Evolutionary conservation across 2,329 filamentous ascomycete genomes (phyloP), one percentile per base, ranked within the genome.

Genomic region (Paecilomyces niveus): DNA sequence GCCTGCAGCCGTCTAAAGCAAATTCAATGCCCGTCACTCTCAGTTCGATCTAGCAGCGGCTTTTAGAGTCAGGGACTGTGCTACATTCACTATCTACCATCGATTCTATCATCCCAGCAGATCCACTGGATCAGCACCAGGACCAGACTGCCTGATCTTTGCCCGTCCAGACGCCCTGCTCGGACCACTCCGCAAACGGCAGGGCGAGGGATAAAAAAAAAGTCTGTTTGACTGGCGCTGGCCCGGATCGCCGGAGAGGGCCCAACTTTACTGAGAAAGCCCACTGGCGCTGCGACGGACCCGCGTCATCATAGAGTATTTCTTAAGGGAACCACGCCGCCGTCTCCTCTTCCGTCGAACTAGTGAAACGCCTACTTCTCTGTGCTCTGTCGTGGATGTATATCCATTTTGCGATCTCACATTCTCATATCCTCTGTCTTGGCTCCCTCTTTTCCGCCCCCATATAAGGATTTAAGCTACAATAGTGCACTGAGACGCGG

Each of bases 221-320:
- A 39, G 35, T 21, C 54, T 55, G 21, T 11, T 33, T 55, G 22
- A 24, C 18, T 22, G 15, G 35, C 39, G 54, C 54, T 55, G 54
- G 53, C 18, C 35, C 54, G 54, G 54, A 55, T 55, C 54, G 54
- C 54, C 54, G 54, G 54, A 54, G 54, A 55, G 15, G 18, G 10
- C 54, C 35, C 32, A 39, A 24, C 54, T 55, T 24, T 24, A 29
- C 50, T 50, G 13, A 33, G 32, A 33, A 33, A 39, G 13, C 13
- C 35, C 35, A 39, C 33, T n/a, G 33, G 33, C 33, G 33, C 33
- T 39, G 49, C 54, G 8, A 18, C 22, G 15, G 35, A 50, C 54
- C 54, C 54, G 54, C 54, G 54, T 56, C 54, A 56, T 56, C 54
- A 51, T 56, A 29, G 11, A 55, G 54, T 55, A 26, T 33, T 56